Conservation (phyloP, 2,329 filamentous ascomycete genomes). For the Rachicladosporium sp. region DNA sequence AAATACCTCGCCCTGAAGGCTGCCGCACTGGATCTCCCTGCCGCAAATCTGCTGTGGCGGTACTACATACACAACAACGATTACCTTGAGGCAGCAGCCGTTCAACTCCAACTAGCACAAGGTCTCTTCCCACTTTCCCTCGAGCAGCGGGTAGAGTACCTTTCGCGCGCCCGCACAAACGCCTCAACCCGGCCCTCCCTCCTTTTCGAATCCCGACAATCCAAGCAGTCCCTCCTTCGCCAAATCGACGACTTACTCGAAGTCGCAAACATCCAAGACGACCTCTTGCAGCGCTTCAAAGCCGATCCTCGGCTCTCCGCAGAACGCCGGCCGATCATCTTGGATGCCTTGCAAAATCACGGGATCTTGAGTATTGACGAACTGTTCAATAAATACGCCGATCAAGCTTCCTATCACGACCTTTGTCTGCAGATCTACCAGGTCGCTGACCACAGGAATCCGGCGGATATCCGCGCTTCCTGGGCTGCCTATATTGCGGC, state of each 20-base stretch:
- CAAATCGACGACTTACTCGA: constrained; percentile 79
- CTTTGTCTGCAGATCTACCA: constrained; percentile 88
- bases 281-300: constrained; percentile 66
- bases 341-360: constrained; percentile 53
- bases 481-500: constrained; percentile 74
- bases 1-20: constrained; percentile 74
- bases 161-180: constrained; percentile 84
- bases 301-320: constrained; percentile 57
- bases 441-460: constrained; percentile 78
- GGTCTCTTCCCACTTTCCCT: constrained; percentile 72
- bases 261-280: constrained; percentile 88
- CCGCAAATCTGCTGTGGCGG: constrained; percentile 83
- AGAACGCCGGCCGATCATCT: constrained; percentile 52
- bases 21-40: constrained; percentile 50
- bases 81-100: constrained; percentile 76
- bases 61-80: constrained; percentile 78
- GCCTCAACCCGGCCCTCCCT: constrained; percentile 72
- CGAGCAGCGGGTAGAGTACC: constrained; percentile 74
- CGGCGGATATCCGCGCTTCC: constrained; percentile 68
- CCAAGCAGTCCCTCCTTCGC: constrained; percentile 74
- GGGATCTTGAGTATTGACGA: constrained; percentile 65
- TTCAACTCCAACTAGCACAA: constrained; percentile 72
- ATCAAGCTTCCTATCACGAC: constrained; percentile 86
- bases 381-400: constrained; percentile 88
- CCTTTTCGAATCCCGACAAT: constrained; percentile 43